These are phyloP conservation scores for Suillus weaverae DNA, from an alignment of 768 basidiomycete genomes.

Conservation along the genomic window DNA sequence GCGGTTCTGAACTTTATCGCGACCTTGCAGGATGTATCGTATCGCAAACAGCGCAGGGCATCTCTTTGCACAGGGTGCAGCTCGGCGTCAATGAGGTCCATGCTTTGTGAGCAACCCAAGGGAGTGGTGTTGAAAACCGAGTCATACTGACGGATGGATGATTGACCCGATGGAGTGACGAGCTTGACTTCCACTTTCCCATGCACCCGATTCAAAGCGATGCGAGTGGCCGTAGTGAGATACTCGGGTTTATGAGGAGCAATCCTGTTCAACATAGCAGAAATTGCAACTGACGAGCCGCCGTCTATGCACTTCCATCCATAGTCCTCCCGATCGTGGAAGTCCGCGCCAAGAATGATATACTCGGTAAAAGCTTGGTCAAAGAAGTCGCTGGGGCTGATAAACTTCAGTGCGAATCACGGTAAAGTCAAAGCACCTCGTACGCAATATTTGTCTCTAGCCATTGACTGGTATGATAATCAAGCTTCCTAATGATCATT, in stretches of 20 bases:
- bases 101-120: neutral
- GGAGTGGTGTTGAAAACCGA: conserved; percentile 2
- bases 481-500: neutral
- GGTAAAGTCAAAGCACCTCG: neutral
- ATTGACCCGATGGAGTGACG: too few relatives aligned
- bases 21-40: neutral
- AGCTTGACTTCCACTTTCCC: neutral
- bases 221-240: neutral
- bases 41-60: conserved; percentile 1
- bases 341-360: neutral
- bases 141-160: neutral
- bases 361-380: conserved; percentile 1
- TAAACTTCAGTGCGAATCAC: neutral
- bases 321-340: neutral
- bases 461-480: conserved; percentile 2
- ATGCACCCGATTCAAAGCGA: neutral
- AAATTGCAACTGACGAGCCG: neutral
- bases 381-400: neutral
- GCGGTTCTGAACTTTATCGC: conserved; percentile 1
- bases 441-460: neutral
- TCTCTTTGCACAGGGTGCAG: neutral
- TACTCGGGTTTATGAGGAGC: neutral
- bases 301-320: conserved; percentile 1
- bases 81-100: neutral
- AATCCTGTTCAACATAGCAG: conserved; percentile 2